Percentiles rank a stretch among this genome's conserved stretches.
Evolutionary conservation across 1,284 basidiomycete species (phyloP).

Genomic region (Rhodotorula sp.): DNA sequence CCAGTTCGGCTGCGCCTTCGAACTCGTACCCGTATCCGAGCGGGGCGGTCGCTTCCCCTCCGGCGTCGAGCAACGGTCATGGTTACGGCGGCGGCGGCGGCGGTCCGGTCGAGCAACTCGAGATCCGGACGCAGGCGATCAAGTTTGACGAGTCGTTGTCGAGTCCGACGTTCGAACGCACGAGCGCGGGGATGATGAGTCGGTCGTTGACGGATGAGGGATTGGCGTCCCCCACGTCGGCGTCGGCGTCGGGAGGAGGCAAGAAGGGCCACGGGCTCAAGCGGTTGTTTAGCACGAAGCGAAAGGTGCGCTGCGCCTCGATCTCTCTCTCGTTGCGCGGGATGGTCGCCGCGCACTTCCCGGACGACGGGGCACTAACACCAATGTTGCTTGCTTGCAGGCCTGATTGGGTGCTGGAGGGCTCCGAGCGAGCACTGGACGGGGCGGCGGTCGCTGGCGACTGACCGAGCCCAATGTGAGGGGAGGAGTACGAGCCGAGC

Average conservation of each 20-base stretch:
- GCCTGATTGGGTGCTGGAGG: background rate
- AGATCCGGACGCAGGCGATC: slow-evolving; percentile 18
- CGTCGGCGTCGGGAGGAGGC: background rate
- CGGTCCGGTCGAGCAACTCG: slow-evolving; percentile 2
- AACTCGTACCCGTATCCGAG: background rate
- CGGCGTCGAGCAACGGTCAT: background rate
- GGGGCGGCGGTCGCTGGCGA: slow-evolving; percentile 1
- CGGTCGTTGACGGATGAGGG: slow-evolving; percentile 7
- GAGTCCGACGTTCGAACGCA: background rate
- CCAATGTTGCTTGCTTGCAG: background rate
- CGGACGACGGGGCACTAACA: too few relatives aligned
- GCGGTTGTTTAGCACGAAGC: slow-evolving; percentile 38
- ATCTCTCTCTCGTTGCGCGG: background rate
- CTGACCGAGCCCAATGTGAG: too few relatives aligned
- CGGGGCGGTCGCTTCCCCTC: background rate
- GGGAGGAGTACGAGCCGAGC: too few relatives aligned
- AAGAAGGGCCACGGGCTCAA: slow-evolving; percentile 26
- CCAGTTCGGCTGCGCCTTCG: background rate
- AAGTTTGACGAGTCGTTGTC: slow-evolving; percentile 19
- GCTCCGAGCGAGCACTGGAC: too few relatives aligned
- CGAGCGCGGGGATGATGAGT: slow-evolving; percentile 1
- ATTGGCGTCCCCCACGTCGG: slow-evolving; percentile 3
- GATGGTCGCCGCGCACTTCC: too few relatives aligned
- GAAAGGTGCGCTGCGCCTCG: slow-evolving; percentile 35
- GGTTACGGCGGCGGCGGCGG: background rate